phyloP scores from a whole-genome alignment of 106 monocot genomes.

The Allium sativum region DNA sequence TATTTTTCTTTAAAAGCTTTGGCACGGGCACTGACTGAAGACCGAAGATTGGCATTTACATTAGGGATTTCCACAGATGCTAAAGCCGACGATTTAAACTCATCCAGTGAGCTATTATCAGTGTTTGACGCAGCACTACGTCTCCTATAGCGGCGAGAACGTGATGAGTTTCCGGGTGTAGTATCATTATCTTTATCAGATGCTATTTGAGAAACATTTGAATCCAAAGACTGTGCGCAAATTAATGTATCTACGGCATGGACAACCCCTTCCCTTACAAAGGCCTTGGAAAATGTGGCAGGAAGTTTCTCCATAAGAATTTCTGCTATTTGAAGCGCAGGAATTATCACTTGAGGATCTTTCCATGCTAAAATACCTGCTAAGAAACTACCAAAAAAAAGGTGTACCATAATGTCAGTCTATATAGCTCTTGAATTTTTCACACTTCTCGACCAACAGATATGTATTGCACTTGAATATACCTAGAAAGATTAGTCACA shows the following conservation, averaged over 20 bases:
- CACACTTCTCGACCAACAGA: neutral
- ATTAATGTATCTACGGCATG: slow-evolving; percentile 91
- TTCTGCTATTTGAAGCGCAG: slow-evolving; percentile 90
- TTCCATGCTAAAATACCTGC: slow-evolving; percentile 98
- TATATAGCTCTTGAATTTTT: slow-evolving; percentile 1
- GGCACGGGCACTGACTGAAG: slow-evolving; percentile 72
- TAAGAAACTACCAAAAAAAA: slow-evolving; percentile 57
- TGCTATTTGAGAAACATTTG: slow-evolving; percentile 28
- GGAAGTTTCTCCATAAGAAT: slow-evolving; percentile 95
- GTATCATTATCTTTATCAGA: slow-evolving; percentile 55
- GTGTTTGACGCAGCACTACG: slow-evolving; percentile 26
- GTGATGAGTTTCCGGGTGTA: slow-evolving; percentile 41
- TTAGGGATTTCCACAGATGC: slow-evolving; percentile 35
- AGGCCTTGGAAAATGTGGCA: slow-evolving; percentile 72
- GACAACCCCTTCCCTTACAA: slow-evolving; percentile 97
- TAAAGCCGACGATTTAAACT: slow-evolving; percentile 42
- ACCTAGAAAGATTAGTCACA: slow-evolving; percentile 92
- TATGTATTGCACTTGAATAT: neutral
- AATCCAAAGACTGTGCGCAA: slow-evolving; percentile 32
- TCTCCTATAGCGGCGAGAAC: slow-evolving; percentile 66
- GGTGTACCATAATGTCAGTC: neutral
- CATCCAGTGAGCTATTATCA: slow-evolving; percentile 48
- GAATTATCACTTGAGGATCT: slow-evolving; percentile 90
- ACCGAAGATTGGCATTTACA: slow-evolving; percentile 51
- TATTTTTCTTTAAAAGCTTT: slow-evolving; percentile 81